Evolutionary conservation across 1,284 basidiomycete genomes (phyloP).

Genomic region (Golubevia pallescens): DNA sequence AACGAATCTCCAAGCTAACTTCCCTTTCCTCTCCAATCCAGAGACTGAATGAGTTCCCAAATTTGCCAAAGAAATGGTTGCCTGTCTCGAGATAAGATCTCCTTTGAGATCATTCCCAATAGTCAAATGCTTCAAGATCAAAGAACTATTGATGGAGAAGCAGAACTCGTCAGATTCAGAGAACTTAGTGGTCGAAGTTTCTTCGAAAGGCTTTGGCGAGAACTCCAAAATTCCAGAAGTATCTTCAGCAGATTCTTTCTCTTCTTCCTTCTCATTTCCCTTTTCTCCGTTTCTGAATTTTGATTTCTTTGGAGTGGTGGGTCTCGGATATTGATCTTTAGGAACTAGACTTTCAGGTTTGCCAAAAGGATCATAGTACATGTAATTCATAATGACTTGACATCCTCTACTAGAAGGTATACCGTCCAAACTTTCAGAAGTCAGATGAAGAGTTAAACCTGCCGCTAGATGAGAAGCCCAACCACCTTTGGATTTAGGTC

Average conservation of each 20-base stretch:
- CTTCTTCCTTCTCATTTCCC: slow-evolving; percentile 12
- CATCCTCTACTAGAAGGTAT: not conserved
- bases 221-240: slow-evolving; percentile 28
- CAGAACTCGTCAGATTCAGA: not conserved
- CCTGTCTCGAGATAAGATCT: slow-evolving; percentile 43
- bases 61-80: slow-evolving; percentile 25
- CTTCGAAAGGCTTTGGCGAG: slow-evolving; percentile 5
- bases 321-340: not conserved
- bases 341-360: slow-evolving; percentile 28
- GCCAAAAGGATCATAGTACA: slow-evolving; percentile 48
- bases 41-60: slow-evolving; percentile 35
- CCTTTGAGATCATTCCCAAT: slow-evolving; percentile 36
- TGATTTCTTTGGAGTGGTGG: slow-evolving; percentile 5
- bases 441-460: slow-evolving; percentile 38
- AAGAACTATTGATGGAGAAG: slow-evolving; percentile 13
- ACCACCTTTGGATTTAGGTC: slow-evolving; percentile 18
- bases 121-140: slow-evolving; percentile 37
- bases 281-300: slow-evolving; percentile 13
- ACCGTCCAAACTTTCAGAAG: slow-evolving; percentile 27
- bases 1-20: slow-evolving; percentile 40
- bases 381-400: slow-evolving; percentile 33
- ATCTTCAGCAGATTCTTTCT: slow-evolving; percentile 30
- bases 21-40: slow-evolving; percentile 39
- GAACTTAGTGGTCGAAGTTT: too few species aligned
- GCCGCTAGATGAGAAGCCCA: slow-evolving; percentile 45